A percentile compares a stretch with the other conserved stretches of the same genome.
Conservation (phyloP, 73 alveolate species). For the Paramecium octaurelia region DNA sequence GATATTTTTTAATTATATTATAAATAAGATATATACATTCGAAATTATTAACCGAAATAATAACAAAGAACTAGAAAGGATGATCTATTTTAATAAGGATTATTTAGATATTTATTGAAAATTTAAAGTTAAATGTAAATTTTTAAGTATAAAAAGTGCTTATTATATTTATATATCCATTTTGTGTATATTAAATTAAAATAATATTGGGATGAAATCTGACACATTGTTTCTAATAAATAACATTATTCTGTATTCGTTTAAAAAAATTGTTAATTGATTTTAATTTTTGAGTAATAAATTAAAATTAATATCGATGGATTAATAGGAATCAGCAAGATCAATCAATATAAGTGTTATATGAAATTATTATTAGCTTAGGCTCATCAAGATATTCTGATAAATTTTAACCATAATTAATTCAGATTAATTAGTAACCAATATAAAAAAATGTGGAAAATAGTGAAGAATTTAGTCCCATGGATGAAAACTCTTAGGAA, state of each 20-base stretch:
- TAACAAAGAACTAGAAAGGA: neutral
- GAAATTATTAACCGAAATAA: neutral
- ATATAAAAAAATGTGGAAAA: neutral
- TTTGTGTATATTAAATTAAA: no score
- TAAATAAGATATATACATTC: neutral
- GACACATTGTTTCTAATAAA: neutral
- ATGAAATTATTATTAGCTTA: neutral
- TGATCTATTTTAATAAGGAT: no score
- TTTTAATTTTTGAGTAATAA: neutral
- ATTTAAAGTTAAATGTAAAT: no score
- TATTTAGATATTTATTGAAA: no score
- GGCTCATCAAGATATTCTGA: neutral
- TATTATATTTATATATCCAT: no score
- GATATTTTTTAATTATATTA: neutral
- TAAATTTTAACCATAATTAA: conserved; percentile 11
- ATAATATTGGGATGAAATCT: neutral
- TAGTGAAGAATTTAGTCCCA: neutral
- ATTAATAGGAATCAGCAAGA: neutral
- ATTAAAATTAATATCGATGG: neutral
- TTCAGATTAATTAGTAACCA: neutral
- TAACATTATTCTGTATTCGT: neutral
- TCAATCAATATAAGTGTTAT: neutral
- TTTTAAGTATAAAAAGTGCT: no score
- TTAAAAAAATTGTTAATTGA: neutral
- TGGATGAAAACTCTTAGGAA: neutral